Conservation (phyloP, 805 yeast species). For the Sugiyamaella valdiviana region DNA sequence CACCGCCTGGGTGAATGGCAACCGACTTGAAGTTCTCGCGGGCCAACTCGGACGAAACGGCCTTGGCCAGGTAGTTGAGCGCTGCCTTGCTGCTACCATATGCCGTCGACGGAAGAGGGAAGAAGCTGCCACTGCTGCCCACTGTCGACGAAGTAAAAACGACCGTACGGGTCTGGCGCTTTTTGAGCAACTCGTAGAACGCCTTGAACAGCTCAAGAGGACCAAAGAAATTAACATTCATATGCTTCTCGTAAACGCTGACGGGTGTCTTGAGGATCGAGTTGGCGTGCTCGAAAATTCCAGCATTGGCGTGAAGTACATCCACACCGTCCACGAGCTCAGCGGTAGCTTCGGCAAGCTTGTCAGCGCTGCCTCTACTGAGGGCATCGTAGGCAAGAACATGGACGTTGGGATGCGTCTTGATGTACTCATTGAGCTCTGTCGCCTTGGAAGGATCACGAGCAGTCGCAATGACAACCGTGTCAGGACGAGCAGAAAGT, state of each 20-base stretch:
- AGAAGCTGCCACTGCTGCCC: constrained; percentile 7
- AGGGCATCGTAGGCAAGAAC: constrained; percentile 25
- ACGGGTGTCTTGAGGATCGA: neutral
- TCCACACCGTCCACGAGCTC: constrained; percentile 24
- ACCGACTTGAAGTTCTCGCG: constrained; percentile 27
- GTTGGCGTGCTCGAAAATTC: constrained; percentile 10
- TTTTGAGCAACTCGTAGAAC: neutral
- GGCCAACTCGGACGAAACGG: constrained; percentile 26
- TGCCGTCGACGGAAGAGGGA: constrained; percentile 15
- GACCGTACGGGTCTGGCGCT: neutral
- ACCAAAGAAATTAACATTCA: constrained; percentile 2
- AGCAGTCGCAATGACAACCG: constrained; percentile 25
- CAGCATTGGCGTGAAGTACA: constrained; percentile 28
- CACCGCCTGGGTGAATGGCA: constrained; percentile 37
- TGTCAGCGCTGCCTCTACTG: constrained; percentile 18
- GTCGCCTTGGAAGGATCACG: constrained; percentile 15
- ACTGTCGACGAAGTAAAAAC: neutral
- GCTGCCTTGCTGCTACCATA: constrained; percentile 38
- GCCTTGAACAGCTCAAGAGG: neutral
- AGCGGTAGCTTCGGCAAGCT: constrained; percentile 15
- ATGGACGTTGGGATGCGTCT: constrained; percentile 20
- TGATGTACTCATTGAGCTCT: constrained; percentile 11
- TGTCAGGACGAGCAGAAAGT: constrained; percentile 20
- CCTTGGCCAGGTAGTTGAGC: constrained; percentile 29
- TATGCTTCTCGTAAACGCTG: neutral